Evolutionary conservation across 768 basidiomycete species (phyloP).

Genomic region (Boletus tomentosulus): DNA sequence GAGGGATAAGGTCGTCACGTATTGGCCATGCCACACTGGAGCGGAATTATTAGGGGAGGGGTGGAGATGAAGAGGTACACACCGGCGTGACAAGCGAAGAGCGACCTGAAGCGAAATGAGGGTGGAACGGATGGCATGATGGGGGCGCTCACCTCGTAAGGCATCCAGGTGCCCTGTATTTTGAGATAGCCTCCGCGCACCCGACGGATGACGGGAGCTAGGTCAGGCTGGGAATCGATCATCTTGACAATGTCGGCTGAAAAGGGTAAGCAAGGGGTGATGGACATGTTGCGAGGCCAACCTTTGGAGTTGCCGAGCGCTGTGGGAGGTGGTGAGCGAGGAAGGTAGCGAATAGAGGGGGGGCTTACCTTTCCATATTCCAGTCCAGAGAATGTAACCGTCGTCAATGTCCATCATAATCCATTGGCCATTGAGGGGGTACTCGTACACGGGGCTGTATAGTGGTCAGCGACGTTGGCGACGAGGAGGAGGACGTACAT

Average conservation of each 20-base stretch:
- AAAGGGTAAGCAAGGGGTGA: conserved; percentile 16
- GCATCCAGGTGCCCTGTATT: conserved; percentile 94
- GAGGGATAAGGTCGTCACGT: conserved; percentile 78
- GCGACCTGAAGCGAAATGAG: conserved; percentile 55
- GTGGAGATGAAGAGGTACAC: conserved; percentile 27
- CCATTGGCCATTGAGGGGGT: conserved; percentile 85
- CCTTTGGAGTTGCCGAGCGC: conserved; percentile 89
- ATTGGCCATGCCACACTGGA: conserved; percentile 84
- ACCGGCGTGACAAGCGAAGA: conserved; percentile 76
- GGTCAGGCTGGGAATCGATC: conserved; percentile 87
- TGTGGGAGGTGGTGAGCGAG: conserved; percentile 28
- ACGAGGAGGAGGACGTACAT: conserved; percentile 48
- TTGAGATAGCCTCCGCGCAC: conserved; percentile 87
- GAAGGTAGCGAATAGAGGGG: neutral
- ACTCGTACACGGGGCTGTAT: conserved; percentile 78
- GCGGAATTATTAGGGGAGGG: conserved; percentile 10
- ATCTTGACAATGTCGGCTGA: conserved; percentile 90
- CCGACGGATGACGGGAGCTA: conserved; percentile 75
- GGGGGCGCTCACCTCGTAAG: conserved; percentile 62
- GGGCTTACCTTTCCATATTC: conserved; percentile 84
- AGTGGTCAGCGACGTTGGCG: neutral
- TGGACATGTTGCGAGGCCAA: conserved; percentile 27
- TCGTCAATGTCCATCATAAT: conserved; percentile 97
- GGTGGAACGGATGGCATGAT: conserved; percentile 8
- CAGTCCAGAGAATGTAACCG: conserved; percentile 89